A percentile compares a stretch with the other conserved stretches of the same genome.
Conservation (phyloP, 1,139 yeast genomes). For the Geotrichum histeridarum region DNA sequence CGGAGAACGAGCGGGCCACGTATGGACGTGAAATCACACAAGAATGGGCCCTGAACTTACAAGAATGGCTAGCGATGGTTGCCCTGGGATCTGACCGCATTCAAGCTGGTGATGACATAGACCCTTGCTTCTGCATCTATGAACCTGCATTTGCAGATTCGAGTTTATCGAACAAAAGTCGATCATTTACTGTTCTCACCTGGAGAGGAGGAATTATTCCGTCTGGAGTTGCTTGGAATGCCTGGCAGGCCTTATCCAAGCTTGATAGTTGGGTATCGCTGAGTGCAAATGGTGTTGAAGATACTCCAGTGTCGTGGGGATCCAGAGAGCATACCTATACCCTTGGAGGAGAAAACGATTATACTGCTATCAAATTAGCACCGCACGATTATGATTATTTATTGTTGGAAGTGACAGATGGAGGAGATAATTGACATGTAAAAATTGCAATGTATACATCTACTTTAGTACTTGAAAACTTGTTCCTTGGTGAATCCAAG, state of each 20-base stretch:
- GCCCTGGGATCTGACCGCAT: conserved; percentile 26
- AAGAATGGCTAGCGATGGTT: conserved; percentile 35
- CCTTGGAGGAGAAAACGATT: conserved; percentile 29
- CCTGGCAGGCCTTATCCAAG: conserved; percentile 17
- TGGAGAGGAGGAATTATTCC: conserved; percentile 25
- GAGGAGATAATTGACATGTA: conserved; percentile 9
- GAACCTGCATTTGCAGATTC: conserved; percentile 18
- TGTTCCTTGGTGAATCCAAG: conserved; percentile 83
- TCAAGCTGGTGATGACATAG: conserved; percentile 22
- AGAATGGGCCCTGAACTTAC: conserved; percentile 32
- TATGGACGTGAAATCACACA: conserved; percentile 23
- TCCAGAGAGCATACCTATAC: conserved; percentile 25
- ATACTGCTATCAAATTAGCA: conserved; percentile 23
- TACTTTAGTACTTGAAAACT: conserved; percentile 60
- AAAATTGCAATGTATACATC: neutral
- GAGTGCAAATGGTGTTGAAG: conserved; percentile 30
- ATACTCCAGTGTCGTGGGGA: conserved; percentile 34
- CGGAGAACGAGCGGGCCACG: neutral
- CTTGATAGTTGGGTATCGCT: conserved; percentile 25
- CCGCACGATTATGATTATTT: conserved; percentile 10
- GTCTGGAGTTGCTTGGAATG: conserved; percentile 14
- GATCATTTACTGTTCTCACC: conserved; percentile 19
- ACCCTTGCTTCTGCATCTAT: conserved; percentile 29
- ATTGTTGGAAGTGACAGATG: conserved; percentile 15
- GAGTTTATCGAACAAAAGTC: conserved; percentile 19